These are phyloP conservation scores for Lecanicillium sp. DNA, from an alignment of 2,329 filamentous ascomycete species.

Conservation along the genomic window DNA sequence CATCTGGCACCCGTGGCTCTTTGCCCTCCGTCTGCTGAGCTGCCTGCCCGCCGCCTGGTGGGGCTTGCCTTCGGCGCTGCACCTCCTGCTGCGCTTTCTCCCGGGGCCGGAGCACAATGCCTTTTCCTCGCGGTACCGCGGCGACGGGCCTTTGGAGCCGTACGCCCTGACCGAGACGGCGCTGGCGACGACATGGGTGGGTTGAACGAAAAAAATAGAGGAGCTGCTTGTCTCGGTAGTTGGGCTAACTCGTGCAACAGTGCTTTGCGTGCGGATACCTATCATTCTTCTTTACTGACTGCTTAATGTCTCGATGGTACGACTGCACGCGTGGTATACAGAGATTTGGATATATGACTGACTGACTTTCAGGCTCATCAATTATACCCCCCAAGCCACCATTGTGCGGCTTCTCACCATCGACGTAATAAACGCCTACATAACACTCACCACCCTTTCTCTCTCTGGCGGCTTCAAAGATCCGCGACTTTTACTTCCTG, in stretches of 20 bases:
- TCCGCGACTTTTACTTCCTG: slow-evolving; percentile 64
- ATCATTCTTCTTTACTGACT: slow-evolving; percentile 78
- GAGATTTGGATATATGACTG: no score
- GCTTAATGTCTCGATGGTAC: slow-evolving; percentile 79
- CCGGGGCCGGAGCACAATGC: slow-evolving; percentile 26
- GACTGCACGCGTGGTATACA: no score
- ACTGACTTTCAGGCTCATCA: slow-evolving; percentile 76
- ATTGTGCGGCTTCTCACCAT: slow-evolving; percentile 73
- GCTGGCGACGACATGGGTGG: slow-evolving; percentile 68
- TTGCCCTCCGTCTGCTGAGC: slow-evolving; percentile 66
- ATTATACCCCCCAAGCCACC: slow-evolving; percentile 76
- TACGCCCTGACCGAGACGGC: slow-evolving; percentile 59
- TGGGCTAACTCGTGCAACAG: slow-evolving; percentile 33
- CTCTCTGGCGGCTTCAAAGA: slow-evolving; percentile 65
- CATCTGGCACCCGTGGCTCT: slow-evolving; percentile 67
- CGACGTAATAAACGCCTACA: slow-evolving; percentile 67
- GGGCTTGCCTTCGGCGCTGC: slow-evolving; percentile 63
- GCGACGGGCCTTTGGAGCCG: slow-evolving; percentile 15
- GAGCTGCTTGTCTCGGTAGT: neutral
- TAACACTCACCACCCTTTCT: slow-evolving; percentile 66
- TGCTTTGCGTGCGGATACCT: slow-evolving; percentile 72
- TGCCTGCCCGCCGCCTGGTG: slow-evolving; percentile 66
- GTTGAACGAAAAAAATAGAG: slow-evolving; percentile 27
- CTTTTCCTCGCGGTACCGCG: slow-evolving; percentile 19
- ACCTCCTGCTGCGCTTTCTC: slow-evolving; percentile 60